Evolutionary conservation across 208 protist genomes (phyloP).

Genomic region (Porcisia hertigi): DNA sequence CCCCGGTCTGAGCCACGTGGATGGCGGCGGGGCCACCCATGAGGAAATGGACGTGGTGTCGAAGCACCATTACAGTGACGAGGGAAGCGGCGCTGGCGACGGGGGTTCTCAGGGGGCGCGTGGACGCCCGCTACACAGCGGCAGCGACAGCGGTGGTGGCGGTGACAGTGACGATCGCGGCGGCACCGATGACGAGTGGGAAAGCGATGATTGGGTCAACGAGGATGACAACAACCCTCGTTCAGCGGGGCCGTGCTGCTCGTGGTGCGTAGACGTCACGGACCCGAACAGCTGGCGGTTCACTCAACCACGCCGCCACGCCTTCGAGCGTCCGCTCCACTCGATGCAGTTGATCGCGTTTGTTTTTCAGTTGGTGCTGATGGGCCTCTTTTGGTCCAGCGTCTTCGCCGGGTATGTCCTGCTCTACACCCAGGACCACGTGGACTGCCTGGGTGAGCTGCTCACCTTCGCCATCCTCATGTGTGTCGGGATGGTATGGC

Average conservation of each 20-base stretch:
- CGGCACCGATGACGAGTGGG: slow-evolving; percentile 1
- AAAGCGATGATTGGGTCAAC: slow-evolving; percentile 22
- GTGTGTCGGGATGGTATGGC: slow-evolving; percentile 17
- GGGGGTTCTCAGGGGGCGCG: background rate
- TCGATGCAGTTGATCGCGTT: slow-evolving; percentile 57
- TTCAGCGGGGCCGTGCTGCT: slow-evolving; percentile 20
- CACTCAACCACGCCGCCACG: slow-evolving; percentile 50
- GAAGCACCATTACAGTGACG: slow-evolving; percentile 6
- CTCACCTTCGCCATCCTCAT: slow-evolving; percentile 42
- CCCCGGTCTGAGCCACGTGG: background rate
- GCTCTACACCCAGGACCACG: slow-evolving; percentile 38
- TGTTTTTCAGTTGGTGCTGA: slow-evolving; percentile 39
- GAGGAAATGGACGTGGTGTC: slow-evolving; percentile 9
- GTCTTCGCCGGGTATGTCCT: slow-evolving; percentile 51
- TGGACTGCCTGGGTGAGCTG: slow-evolving; percentile 40
- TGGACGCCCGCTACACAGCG: background rate
- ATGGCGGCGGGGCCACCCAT: background rate
- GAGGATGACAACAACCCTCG: slow-evolving; percentile 3
- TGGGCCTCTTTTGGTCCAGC: slow-evolving; percentile 52
- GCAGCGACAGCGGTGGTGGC: too few species aligned
- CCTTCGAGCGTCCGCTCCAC: slow-evolving; percentile 75
- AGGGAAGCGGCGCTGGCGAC: background rate
- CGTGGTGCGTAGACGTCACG: slow-evolving; percentile 51
- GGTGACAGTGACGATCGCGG: background rate
- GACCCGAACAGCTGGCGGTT: slow-evolving; percentile 56